Evolutionary conservation across 2,329 filamentous ascomycete genomes (phyloP), one percentile per base, ranked within the genome.

Genomic region (Aspergillus terreus): DNA sequence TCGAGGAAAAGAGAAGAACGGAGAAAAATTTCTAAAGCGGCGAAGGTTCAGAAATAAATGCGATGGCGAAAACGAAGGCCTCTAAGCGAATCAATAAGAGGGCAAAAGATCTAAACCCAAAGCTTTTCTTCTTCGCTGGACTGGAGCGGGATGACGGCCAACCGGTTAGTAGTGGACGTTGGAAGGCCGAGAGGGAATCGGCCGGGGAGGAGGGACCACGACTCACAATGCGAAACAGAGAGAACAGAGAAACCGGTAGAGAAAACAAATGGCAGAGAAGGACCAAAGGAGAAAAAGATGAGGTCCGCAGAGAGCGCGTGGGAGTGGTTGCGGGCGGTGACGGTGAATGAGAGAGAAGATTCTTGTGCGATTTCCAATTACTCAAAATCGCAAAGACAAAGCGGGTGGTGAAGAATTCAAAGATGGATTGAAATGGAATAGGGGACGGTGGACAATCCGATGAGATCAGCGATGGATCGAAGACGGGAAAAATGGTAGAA

Each of bases 321-420:
- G 51, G 19, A 25, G 45, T 40, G 19, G 49, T 36, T 25, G 45
- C 27, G 35, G 40, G 38, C 25, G 15, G 40, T 25, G 40, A 36
- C 15, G 33, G 38, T 55, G 49, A 53, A 52, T 50, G 48, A 58
- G 51, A 61, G 55, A 36, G 49, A 59, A 61, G 59, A 58, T 58
- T 64, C 59, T 58, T 66, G 63, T 66, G 64, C 58, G 63, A 57
- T 58, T 59, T 57, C 47, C 50, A 56, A 54, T 57, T 48, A 53
- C 49, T 52, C 48, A 44, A 58, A 46, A 55, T 56, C 58, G 53
- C 55, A 52, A 58, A 54, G 53, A 49, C 54, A 54, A 52, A 36
- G 43, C 52, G 50, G 50, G 53, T 14, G 35, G n/a, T 38, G 14
- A 12, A 17, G 44, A 10, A 10, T 15, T 15, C 15, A 36, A 46